Conservation (phyloP, 768 basidiomycete genomes). For the Termitomyces sp. region DNA sequence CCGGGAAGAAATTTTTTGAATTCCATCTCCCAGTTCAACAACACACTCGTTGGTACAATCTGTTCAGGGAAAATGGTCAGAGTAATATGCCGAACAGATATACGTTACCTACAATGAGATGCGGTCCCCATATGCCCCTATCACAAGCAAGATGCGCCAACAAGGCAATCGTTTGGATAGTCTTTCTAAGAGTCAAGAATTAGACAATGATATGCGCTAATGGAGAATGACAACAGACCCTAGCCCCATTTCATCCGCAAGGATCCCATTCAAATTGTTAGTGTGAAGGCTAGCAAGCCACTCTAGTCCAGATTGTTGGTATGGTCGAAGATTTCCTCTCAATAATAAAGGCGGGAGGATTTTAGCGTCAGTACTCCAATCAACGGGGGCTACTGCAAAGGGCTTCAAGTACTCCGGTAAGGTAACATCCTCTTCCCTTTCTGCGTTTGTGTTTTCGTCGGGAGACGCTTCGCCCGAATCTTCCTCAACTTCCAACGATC, state of each 20-base stretch:
- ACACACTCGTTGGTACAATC: conserved; percentile 89
- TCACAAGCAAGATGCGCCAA: conserved; percentile 91
- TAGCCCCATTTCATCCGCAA: conserved; percentile 93
- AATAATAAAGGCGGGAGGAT: conserved; percentile 68
- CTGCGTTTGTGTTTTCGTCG: neutral
- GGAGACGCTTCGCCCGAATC: neutral
- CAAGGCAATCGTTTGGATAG: conserved; percentile 93
- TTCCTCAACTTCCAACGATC: neutral
- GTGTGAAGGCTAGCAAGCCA: conserved; percentile 88
- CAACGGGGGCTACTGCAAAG: conserved; percentile 66
- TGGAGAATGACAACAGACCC: conserved; percentile 48
- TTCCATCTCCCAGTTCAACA: conserved; percentile 96
- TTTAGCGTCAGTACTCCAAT: conserved; percentile 55
- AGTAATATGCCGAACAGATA: neutral
- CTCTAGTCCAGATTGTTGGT: conserved; percentile 89
- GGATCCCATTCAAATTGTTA: conserved; percentile 76
- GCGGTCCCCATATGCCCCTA: conserved; percentile 87
- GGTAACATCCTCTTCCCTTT: conserved; percentile 24
- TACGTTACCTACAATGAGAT: conserved; percentile 61
- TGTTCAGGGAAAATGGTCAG: conserved; percentile 22
- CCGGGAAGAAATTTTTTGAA: conserved; percentile 94
- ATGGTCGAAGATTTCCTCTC: conserved; percentile 84
- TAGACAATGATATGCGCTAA: neutral
- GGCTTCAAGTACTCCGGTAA: conserved; percentile 57
- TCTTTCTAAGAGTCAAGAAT: conserved; percentile 53